Percentiles rank a stretch among this genome's conserved stretches.
phyloP scores from a whole-genome alignment of 495 filamentous ascomycete species.

The Beverwykella pulmonaria region DNA sequence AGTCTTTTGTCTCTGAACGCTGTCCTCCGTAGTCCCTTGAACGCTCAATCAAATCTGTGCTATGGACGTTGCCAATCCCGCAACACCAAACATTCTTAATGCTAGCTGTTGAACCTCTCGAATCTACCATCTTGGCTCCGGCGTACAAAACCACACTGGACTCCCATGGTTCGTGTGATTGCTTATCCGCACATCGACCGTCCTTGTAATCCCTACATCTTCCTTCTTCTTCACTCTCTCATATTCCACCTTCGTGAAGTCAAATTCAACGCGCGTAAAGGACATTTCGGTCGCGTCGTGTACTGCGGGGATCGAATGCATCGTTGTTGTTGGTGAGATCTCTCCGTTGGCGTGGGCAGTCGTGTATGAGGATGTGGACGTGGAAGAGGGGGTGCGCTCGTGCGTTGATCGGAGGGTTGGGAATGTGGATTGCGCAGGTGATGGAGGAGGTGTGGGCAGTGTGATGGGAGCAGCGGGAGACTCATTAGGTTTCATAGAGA shows the following conservation, averaged over 20 bases:
- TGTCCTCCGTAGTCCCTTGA: no score
- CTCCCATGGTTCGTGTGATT: constrained; percentile 12
- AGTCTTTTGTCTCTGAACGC: no score
- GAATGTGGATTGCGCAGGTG: not conserved
- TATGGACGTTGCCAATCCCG: no score
- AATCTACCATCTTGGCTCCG: constrained; percentile 1
- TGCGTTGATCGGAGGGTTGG: not conserved
- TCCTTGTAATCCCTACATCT: not conserved
- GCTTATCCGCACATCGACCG: constrained; percentile 10
- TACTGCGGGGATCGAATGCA: not conserved
- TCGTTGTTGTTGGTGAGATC: not conserved
- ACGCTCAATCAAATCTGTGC: no score
- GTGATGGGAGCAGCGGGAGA: not conserved
- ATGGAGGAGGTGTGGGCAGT: not conserved
- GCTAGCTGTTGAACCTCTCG: no score
- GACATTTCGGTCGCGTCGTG: not conserved
- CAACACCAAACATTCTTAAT: no score
- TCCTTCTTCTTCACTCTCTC: no score
- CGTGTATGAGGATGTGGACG: not conserved
- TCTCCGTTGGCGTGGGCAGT: not conserved
- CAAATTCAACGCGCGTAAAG: not conserved
- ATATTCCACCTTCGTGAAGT: no score
- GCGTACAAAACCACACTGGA: not conserved
- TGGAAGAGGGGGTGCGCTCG: not conserved
- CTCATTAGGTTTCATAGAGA: no score